Evolutionary conservation across 495 filamentous ascomycete genomes (phyloP).

Genomic region (Letharia lupina): DNA sequence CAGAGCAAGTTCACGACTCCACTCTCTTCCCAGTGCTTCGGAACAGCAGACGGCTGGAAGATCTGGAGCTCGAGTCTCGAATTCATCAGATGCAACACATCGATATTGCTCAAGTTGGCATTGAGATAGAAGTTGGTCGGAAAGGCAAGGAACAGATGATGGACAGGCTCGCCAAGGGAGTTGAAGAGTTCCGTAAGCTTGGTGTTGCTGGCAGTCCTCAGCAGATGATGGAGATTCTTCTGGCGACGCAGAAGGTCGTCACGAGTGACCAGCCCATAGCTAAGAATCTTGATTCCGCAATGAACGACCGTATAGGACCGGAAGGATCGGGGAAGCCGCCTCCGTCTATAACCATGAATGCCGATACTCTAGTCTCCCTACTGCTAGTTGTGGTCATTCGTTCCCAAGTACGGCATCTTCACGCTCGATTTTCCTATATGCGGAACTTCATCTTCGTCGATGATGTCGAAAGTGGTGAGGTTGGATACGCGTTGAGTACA

Average conservation of each 20-base stretch:
- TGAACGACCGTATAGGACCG: slow-evolving; percentile 17
- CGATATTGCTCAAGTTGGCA: slow-evolving; percentile 90
- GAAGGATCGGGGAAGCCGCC: slow-evolving; percentile 49
- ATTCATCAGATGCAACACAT: slow-evolving; percentile 89
- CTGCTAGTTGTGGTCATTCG: slow-evolving; percentile 89
- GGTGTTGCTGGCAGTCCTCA: slow-evolving; percentile 77
- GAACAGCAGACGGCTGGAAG: slow-evolving; percentile 66
- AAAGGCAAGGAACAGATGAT: slow-evolving; percentile 65
- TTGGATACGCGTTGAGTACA: slow-evolving; percentile 94
- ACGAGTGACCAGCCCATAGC: slow-evolving; percentile 41
- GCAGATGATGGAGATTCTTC: slow-evolving; percentile 84
- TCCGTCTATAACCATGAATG: slow-evolving; percentile 74
- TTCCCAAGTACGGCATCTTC: slow-evolving; percentile 77
- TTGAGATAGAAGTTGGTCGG: slow-evolving; percentile 64
- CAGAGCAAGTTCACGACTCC: slow-evolving; percentile 85
- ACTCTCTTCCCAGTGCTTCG: slow-evolving; percentile 77
- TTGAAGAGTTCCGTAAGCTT: slow-evolving; percentile 87
- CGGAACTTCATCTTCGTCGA: slow-evolving; percentile 94
- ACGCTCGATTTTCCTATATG: slow-evolving; percentile 85
- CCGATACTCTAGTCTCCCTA: slow-evolving; percentile 89
- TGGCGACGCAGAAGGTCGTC: slow-evolving; percentile 78
- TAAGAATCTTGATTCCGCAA: slow-evolving; percentile 1
- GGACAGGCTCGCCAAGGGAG: slow-evolving; percentile 60
- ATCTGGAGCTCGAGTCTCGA: slow-evolving; percentile 82
- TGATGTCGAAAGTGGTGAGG: slow-evolving; percentile 93